These are phyloP conservation scores for Asterochloris erici DNA, from an alignment of 139 green algal species.

Conservation along the genomic window DNA sequence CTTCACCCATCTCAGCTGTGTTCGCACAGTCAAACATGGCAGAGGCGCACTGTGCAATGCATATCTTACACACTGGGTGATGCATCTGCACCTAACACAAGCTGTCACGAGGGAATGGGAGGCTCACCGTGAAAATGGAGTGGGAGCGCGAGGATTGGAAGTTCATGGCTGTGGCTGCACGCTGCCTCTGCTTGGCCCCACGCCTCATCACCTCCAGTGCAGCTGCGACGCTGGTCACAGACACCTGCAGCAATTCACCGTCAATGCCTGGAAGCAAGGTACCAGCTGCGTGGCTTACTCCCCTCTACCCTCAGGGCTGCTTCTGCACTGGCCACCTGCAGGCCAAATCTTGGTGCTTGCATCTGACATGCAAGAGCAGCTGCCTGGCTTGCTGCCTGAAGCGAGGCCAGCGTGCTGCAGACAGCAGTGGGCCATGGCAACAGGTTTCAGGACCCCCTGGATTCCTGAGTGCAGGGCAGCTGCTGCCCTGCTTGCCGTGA, in stretches of 20 bases:
- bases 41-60: not conserved
- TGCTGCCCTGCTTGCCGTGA: no score
- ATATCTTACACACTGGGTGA: not conserved
- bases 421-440: no score
- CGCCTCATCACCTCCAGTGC: slow-evolving; percentile 44
- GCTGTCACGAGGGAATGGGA: not conserved
- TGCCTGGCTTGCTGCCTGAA: no score
- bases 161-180: slow-evolving; percentile 66
- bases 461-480: no score
- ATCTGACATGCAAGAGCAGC: not conserved
- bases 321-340: not conserved
- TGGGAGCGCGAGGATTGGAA: slow-evolving; percentile 65
- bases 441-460: no score
- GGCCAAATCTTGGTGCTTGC: not conserved
- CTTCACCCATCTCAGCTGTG: not conserved
- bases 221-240: slow-evolving; percentile 30
- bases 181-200: slow-evolving; percentile 41
- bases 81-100: not conserved
- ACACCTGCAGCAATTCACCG: slow-evolving; percentile 22
- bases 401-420: no score
- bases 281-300: not conserved
- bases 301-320: no score
- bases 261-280: not conserved
- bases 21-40: not conserved
- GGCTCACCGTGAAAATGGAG: slow-evolving; percentile 67